These are phyloP conservation scores for Cystobasidium tubakii DNA, from an alignment of 768 basidiomycete species.

Conservation along the genomic window DNA sequence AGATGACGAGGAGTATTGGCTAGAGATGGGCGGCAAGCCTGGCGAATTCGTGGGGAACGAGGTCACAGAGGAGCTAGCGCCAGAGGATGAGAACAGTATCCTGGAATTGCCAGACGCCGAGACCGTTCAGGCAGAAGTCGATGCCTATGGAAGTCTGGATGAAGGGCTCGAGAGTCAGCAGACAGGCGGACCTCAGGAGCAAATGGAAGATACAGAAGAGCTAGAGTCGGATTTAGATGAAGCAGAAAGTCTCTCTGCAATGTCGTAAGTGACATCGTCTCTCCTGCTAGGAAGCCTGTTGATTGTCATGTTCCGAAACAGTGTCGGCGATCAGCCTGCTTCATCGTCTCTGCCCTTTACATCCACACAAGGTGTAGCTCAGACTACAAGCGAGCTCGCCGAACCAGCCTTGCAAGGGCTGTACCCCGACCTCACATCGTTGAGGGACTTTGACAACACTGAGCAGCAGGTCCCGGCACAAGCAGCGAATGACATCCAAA, in stretches of 20 bases:
- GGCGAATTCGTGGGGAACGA: slow-evolving; percentile 24
- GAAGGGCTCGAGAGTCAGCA: not conserved
- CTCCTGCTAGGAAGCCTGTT: not conserved
- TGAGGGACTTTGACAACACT: not conserved
- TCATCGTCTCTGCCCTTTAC: not conserved
- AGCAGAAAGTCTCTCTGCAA: too few relatives aligned
- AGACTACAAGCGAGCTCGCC: not conserved
- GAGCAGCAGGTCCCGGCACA: not conserved
- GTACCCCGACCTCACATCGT: not conserved
- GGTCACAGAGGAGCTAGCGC: not conserved
- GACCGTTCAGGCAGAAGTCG: not conserved
- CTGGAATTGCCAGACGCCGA: not conserved
- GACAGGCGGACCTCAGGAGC: not conserved
- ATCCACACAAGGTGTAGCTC: not conserved
- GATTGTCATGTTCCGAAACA: not conserved
- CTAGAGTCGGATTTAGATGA: too few relatives aligned
- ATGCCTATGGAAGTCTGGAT: not conserved
- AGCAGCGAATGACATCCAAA: not conserved
- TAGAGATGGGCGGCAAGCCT: slow-evolving; percentile 33
- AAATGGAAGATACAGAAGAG: not conserved
- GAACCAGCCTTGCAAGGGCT: not conserved
- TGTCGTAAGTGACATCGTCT: too few relatives aligned
- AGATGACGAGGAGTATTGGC: slow-evolving; percentile 34
- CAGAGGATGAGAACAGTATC: not conserved
- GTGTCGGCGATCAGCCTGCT: not conserved